phyloP scores from a whole-genome alignment of 148 eudicot genomes.

The Amaranthus palmeri region DNA sequence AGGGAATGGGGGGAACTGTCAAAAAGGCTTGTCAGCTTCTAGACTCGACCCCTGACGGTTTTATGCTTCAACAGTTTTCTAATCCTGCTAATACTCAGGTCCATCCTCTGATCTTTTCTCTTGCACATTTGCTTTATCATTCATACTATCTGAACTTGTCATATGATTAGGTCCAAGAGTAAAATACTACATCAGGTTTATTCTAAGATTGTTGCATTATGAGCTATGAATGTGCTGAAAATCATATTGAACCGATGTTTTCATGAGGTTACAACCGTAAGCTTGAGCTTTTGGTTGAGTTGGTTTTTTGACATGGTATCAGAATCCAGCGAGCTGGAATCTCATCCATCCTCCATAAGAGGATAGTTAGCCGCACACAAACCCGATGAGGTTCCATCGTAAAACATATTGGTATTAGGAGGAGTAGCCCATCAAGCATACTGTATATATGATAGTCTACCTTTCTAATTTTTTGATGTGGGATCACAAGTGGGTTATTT shows the following conservation, averaged over 20 bases:
- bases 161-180: neutral
- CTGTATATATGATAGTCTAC: too few species aligned
- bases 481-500: too few species aligned
- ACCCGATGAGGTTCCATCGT: too few species aligned
- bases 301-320: too few species aligned
- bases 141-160: neutral
- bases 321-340: too few species aligned
- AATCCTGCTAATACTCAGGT: slow-evolving; percentile 92
- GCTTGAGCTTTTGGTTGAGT: too few species aligned
- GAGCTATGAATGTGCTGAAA: neutral
- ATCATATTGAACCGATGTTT: neutral
- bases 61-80: slow-evolving; percentile 90
- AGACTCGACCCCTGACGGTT: slow-evolving; percentile 65
- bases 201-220: neutral
- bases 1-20: slow-evolving; percentile 99
- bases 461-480: too few species aligned
- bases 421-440: too few species aligned
- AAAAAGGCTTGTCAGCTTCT: slow-evolving; percentile 77
- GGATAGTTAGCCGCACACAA: too few species aligned
- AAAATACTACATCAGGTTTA: too few species aligned
- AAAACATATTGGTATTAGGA: too few species aligned
- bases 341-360: too few species aligned
- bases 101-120: neutral
- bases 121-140: neutral
- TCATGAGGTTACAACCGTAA: neutral